A percentile compares a stretch with the other conserved stretches of the same genome.
Evolutionary conservation across 352 stramenopile species (phyloP).

Genomic region (Globisporangium ultimum): DNA sequence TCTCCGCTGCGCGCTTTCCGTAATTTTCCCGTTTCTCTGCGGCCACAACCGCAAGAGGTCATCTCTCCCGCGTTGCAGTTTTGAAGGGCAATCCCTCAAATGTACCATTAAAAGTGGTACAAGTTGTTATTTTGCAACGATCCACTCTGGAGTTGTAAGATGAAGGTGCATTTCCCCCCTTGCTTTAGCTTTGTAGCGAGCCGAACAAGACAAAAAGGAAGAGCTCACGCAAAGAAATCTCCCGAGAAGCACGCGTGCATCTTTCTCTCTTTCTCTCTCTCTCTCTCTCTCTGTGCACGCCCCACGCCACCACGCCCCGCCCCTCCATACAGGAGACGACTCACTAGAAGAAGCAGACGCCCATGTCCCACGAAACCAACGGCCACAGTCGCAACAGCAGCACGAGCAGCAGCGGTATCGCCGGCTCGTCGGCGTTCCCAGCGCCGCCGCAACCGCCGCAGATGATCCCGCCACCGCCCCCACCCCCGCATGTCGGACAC

Average conservation of each 20-base stretch:
- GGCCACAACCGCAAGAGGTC: slow-evolving; percentile 14
- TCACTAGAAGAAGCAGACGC: background rate
- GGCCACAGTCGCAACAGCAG: slow-evolving; percentile 47
- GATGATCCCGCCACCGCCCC: slow-evolving; percentile 19
- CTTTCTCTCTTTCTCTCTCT: background rate
- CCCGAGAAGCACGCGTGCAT: background rate
- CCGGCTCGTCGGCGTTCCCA: slow-evolving; percentile 6
- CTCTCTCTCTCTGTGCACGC: background rate
- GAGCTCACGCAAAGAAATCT: background rate
- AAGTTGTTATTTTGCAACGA: background rate
- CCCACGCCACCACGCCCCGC: too few relatives aligned
- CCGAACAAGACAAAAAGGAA: background rate
- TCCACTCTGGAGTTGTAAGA: background rate
- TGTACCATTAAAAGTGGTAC: background rate
- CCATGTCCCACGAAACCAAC: slow-evolving; percentile 13
- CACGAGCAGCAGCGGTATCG: slow-evolving; percentile 29
- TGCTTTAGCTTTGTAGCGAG: background rate
- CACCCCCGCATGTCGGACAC: slow-evolving; percentile 13
- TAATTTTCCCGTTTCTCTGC: slow-evolving; percentile 10
- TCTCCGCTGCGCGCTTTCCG: slow-evolving; percentile 6
- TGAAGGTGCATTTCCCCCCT: background rate
- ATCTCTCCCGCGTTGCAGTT: background rate
- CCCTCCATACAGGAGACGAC: background rate
- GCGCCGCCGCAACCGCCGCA: slow-evolving; percentile 18
- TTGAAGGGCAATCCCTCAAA: background rate